A percentile compares a stretch with the other conserved stretches of the same genome.
These are phyloP conservation scores for Scortechinia acanthostroma DNA, from an alignment of 2,329 filamentous ascomycete genomes.

Conservation along the genomic window DNA sequence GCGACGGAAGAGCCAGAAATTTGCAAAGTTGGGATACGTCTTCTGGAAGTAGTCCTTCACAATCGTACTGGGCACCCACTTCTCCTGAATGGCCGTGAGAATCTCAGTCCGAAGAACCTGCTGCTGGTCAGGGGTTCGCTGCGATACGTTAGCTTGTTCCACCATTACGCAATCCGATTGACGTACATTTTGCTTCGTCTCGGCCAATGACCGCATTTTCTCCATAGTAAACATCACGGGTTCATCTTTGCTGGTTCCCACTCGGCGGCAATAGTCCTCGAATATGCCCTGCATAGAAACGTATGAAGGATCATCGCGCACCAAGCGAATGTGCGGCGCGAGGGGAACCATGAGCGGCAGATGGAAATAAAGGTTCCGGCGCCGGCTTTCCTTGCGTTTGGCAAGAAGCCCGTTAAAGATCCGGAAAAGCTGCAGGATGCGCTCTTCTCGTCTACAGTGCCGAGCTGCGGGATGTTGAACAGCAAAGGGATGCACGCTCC, in stretches of 20 bases:
- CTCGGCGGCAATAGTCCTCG: constrained; percentile 87
- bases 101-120: constrained; percentile 77
- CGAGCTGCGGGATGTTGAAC: constrained; percentile 91
- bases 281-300: constrained; percentile 91
- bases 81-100: constrained; percentile 88
- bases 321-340: constrained; percentile 86
- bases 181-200: constrained; percentile 45
- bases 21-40: constrained; percentile 79
- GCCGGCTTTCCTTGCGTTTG: constrained; percentile 89
- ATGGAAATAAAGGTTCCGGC: constrained; percentile 91
- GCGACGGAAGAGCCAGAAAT: constrained; percentile 97
- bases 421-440: constrained; percentile 90
- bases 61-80: constrained; percentile 78
- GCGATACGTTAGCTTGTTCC: constrained; percentile 4
- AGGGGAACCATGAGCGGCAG: constrained; percentile 92
- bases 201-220: constrained; percentile 72
- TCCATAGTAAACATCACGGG: constrained; percentile 93
- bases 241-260: constrained; percentile 86
- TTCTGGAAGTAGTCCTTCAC: constrained; percentile 83
- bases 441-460: constrained; percentile 87
- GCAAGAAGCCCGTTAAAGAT: constrained; percentile 89
- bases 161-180: not conserved
- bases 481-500: constrained; percentile 91
- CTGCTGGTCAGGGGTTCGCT: constrained; percentile 56
- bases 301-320: constrained; percentile 91